Percentiles rank a stretch among this genome's conserved stretches.
Conservation (phyloP, 164 flowering plant genomes). For the Umbellularia californica region DNA sequence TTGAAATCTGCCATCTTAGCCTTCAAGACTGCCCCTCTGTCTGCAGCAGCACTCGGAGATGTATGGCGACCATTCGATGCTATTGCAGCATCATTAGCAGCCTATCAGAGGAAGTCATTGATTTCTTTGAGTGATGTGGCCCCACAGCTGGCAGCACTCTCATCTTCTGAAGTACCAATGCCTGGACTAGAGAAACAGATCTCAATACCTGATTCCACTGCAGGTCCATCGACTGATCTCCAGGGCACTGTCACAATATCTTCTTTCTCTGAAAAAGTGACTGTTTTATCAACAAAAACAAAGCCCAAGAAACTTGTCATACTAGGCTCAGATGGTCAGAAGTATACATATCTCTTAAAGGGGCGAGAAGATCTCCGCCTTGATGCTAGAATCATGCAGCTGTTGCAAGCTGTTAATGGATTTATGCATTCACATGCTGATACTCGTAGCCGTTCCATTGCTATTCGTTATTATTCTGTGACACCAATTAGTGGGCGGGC, state of each 20-base stretch:
- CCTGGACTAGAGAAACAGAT: conserved; percentile 93
- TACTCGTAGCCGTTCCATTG: conserved; percentile 43
- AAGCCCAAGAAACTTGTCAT: conserved; percentile 87
- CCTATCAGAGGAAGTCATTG: conserved; percentile 81
- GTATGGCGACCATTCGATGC: conserved; percentile 91
- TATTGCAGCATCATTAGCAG: conserved; percentile 75
- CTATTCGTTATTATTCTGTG: conserved; percentile 87
- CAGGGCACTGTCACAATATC: conserved; percentile 73
- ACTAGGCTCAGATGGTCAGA: conserved; percentile 84
- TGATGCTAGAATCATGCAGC: conserved; percentile 98
- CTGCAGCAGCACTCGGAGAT: conserved; percentile 72
- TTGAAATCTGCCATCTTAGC: conserved; percentile 66
- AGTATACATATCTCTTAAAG: conserved; percentile 86
- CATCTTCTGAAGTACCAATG: conserved; percentile 93
- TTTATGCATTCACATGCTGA: conserved; percentile 60
- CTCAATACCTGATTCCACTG: conserved; percentile 44
- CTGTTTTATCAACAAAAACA: conserved; percentile 86
- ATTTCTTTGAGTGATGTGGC: conserved; percentile 80
- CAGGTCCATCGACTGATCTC: conserved; percentile 30
- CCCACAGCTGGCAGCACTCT: conserved; percentile 63
- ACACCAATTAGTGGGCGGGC: conserved; percentile 98
- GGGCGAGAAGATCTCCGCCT: conserved; percentile 97
- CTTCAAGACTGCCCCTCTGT: conserved; percentile 77
- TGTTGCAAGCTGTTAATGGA: conserved; percentile 83
- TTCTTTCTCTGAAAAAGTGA: conserved; percentile 72